Base-by-base conservation (phyloP, 2,329 filamentous ascomycete genomes). In the Penicillium nordicum region DNA sequence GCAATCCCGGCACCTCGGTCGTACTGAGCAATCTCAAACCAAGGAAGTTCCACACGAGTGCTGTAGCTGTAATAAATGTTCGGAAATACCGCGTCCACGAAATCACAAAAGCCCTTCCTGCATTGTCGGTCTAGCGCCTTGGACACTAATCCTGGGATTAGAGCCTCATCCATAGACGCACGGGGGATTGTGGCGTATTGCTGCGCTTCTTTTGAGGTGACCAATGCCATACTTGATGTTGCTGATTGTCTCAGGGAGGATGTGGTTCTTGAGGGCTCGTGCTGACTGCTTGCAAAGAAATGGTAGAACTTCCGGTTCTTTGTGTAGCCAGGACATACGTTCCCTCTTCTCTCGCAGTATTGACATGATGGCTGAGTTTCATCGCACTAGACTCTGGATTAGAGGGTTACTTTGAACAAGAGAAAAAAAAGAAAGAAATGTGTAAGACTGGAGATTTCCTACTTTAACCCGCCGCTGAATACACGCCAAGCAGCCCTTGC, bases 381-480 rank as follows among this genome's bases (percentile, higher is more conserved):
- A 44, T 67, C 64, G 44, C 64, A 67, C 63, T 66, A 34, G 12
- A 32, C 18, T 18, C 37, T 50, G 11, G n/a, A 30, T 41, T 37
- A 40, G 36, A n/a, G 37, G 34, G 38, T 36, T 37, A 32, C 30
- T 5, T 12, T 12, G 5, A 32, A 32, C 12, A 30, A 30, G 10
- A 12, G 2, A 12, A 12, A 6, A 9, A 6, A 12, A 37, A 12
- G 25, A 14, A 5, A 12, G 27, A 40, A 18, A 14, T 21, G 11
- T 2, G 29, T 25, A n/a, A 4, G 27, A n/a, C n/a, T 21, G 25
- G 29, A 21, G 30, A 2, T 23, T 23, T 14, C 54, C 23, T 55
- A 67, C 64, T 59, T 66, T 67, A 53, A 67, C 55, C 23, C 60
- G 62, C 38, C 64, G 64, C 45, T 61, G 50, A 16, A 67, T 42